Base-by-base conservation (phyloP, 352 stramenopile genomes). In the Phytophthora vignae region DNA sequence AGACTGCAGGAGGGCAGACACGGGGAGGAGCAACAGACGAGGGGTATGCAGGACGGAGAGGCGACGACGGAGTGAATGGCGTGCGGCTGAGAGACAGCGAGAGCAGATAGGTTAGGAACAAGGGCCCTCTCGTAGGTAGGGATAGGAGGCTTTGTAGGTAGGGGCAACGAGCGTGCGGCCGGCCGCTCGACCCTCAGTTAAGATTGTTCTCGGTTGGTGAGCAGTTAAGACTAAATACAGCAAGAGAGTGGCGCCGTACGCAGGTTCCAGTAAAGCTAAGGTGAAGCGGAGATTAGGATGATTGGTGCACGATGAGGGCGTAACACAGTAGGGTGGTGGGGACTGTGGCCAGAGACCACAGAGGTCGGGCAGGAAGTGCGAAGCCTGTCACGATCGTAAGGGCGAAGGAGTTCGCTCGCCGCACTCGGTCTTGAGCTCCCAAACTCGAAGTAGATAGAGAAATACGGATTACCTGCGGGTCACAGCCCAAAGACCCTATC, bases 261-360 rank as follows among this genome's bases (percentile, higher is more conserved):
- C 52, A 25, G 27, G 52, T 58, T 42, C 31, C 25, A 33, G 27
- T 52, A 58, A 58, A 58, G 52, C 7, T 38, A 14, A 58, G 52
- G 52, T 58, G 52, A 58, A 27, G 27, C 17, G 27, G 15, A 22
- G 55, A 31, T 31, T 33, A 60, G 36, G 8, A 21, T 10, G 55
- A 31, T 14, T 17, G 33, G 10, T 49, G 55, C 12, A n/a, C 33
- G 25, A 14, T 25, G 22, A 25, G 22, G 22, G 22, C 22, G 22
- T 25, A 25, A 25, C 22, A 25, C 22, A 25, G 22, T 4, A 58
- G 52, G 52, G 14, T 40, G 27, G 29, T 27, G 52, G 29, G 52
- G 27, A 58, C 52, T 12, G 27, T 58, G 52, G 27, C 17, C 42
- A 42, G 27, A 17, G 52, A 44, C 52, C 52, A 58, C 27, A 12